Percentiles rank a stretch among this genome's conserved stretches.
Conservation (phyloP, 192 early-diverging fungal species). For the Ambispora gerdemannii region DNA sequence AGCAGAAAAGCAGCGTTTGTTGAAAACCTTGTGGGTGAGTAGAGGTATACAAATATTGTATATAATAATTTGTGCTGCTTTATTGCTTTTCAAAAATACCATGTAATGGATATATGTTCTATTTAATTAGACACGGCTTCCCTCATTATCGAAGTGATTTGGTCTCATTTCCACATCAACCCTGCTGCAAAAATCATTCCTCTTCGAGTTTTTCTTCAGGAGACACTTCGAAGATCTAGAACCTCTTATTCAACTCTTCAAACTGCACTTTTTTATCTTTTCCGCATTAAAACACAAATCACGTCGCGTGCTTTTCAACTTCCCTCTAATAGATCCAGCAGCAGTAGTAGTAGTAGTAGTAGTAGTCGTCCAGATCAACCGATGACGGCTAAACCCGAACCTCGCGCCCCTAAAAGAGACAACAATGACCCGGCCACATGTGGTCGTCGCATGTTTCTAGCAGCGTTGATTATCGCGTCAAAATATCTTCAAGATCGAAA, state of each 20-base stretch:
- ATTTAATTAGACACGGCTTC: conserved; percentile 49
- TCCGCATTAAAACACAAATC: conserved; percentile 43
- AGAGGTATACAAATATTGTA: neutral
- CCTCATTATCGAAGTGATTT: conserved; percentile 58
- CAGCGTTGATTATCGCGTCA: conserved; percentile 79
- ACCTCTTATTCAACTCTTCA: conserved; percentile 79
- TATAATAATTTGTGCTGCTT: neutral
- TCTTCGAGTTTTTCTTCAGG: conserved; percentile 66
- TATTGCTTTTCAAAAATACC: neutral
- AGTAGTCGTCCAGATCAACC: conserved; percentile 4
- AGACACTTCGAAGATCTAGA: conserved; percentile 69
- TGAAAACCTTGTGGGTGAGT: conserved; percentile 20
- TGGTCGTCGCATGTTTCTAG: conserved; percentile 80
- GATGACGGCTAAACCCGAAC: neutral
- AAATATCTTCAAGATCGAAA: conserved; percentile 86
- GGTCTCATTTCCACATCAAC: conserved; percentile 35
- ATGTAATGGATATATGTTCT: neutral
- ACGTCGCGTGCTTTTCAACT: conserved; percentile 27
- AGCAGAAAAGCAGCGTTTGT: conserved; percentile 4
- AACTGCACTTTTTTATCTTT: conserved; percentile 70
- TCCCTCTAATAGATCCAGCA: conserved; percentile 32
- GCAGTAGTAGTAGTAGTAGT: conserved; percentile 23
- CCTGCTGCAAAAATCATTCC: conserved; percentile 42
- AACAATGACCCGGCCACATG: conserved; percentile 39
- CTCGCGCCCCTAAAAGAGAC: conserved; percentile 25